These are phyloP conservation scores for Phytophthora syringae DNA, from an alignment of 352 stramenopile genomes.

Conservation along the genomic window DNA sequence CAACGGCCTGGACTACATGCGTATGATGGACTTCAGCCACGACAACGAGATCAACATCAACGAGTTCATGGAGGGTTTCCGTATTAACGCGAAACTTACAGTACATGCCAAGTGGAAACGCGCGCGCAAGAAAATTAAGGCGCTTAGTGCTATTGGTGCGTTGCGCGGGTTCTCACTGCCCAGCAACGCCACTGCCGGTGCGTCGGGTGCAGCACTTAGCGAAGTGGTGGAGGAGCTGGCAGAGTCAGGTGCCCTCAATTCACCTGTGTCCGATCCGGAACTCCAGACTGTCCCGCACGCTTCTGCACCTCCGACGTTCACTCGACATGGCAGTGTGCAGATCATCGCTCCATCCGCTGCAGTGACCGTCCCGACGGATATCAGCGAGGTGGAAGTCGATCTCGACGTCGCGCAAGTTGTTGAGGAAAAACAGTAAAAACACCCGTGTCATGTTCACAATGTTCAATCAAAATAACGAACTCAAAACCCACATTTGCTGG, in stretches of 20 bases:
- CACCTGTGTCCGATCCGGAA: constrained; percentile 35
- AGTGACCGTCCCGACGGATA: constrained; percentile 25
- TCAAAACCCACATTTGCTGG: too few relatives aligned
- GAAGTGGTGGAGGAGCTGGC: constrained; percentile 25
- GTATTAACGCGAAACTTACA: constrained; percentile 87
- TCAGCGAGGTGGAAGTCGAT: constrained; percentile 43
- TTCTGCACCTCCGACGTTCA: constrained; percentile 54
- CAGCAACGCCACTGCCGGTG: constrained; percentile 31
- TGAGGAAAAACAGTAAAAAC: constrained; percentile 35
- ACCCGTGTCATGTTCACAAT: too few relatives aligned
- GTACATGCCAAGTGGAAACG: constrained; percentile 89
- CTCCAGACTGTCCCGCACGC: constrained; percentile 37
- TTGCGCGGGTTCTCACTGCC: constrained; percentile 47
- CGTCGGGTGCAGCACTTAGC: constrained; percentile 16
- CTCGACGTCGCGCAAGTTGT: constrained; percentile 31
- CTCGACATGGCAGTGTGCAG: constrained; percentile 72
- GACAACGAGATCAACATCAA: constrained; percentile 92
- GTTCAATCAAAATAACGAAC: too few relatives aligned
- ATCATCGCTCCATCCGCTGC: constrained; percentile 48
- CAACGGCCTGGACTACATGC: constrained; percentile 80
- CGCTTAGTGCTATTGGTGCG: constrained; percentile 77
- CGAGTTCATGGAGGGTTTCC: constrained; percentile 91
- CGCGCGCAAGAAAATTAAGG: constrained; percentile 88
- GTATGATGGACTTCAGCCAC: constrained; percentile 86
- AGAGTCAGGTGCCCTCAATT: constrained; percentile 16